Conservation (phyloP, 345 rosid species). For the Salix dunnii region DNA sequence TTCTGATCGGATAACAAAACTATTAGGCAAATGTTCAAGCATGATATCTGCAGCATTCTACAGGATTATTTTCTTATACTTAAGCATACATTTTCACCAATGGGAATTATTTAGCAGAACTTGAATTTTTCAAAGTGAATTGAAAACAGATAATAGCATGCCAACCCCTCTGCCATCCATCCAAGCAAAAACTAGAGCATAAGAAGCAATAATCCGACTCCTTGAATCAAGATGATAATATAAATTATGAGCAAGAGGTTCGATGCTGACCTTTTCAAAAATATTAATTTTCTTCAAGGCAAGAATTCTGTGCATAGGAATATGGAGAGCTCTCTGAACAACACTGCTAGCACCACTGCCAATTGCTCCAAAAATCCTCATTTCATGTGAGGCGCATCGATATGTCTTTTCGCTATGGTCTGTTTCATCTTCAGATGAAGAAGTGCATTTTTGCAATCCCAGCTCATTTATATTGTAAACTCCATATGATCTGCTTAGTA, state of each 20-base stretch:
- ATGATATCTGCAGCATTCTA: background rate
- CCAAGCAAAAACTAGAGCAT: background rate
- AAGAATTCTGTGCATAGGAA: constrained; percentile 77
- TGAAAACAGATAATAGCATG: background rate
- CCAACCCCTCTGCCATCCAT: background rate
- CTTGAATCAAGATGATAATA: background rate
- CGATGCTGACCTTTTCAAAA: constrained; percentile 63
- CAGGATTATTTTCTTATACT: background rate
- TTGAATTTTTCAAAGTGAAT: background rate
- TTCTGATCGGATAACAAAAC: background rate
- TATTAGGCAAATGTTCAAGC: background rate
- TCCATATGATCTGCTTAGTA: constrained; percentile 94
- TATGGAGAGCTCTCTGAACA: constrained; percentile 93
- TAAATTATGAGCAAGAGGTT: too few species aligned
- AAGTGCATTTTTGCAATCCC: constrained; percentile 78
- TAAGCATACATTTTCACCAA: background rate
- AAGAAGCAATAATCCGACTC: background rate
- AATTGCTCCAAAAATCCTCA: constrained; percentile 87
- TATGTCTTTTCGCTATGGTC: constrained; percentile 69
- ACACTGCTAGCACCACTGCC: constrained; percentile 98
- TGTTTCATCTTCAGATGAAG: constrained; percentile 51
- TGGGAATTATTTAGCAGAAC: background rate
- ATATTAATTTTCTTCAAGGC: constrained; percentile 90
- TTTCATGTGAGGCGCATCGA: constrained; percentile 86
- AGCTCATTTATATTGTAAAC: constrained; percentile 84